Conservation (phyloP, 177 flowering plant species). For the Telopea speciosissima region DNA sequence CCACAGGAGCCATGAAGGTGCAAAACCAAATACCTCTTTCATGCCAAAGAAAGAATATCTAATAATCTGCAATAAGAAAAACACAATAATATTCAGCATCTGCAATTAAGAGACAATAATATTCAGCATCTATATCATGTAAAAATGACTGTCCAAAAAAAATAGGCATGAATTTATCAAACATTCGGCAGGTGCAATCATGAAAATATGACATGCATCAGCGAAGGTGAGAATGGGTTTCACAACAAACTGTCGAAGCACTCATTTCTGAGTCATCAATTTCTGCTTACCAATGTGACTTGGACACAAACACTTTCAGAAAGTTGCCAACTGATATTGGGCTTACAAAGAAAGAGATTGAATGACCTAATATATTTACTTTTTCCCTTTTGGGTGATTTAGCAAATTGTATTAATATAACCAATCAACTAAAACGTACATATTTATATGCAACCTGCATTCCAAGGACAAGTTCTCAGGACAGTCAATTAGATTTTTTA, state of each 20-base stretch:
- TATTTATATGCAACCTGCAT: no score
- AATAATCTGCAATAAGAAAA: conserved; percentile 45
- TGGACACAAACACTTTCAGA: background rate
- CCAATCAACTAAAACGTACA: no score
- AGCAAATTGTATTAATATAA: no score
- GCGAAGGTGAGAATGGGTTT: background rate
- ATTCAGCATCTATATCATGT: no score
- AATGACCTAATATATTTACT: no score
- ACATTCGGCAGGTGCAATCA: background rate
- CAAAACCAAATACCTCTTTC: conserved; percentile 78
- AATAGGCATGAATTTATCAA: background rate
- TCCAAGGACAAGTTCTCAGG: no score
- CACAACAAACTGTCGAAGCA: background rate
- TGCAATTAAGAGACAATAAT: no score
- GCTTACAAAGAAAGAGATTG: no score
- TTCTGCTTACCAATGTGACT: background rate
- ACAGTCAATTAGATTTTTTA: no score
- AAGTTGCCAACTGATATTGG: no score
- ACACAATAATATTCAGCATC: no score
- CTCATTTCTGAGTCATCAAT: background rate
- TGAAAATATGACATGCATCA: background rate
- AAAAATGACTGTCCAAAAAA: background rate
- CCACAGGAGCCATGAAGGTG: conserved; percentile 92
- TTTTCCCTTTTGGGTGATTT: no score
- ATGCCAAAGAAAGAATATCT: conserved; percentile 85